These are phyloP conservation scores for Pythium phragmitis DNA, from an alignment of 352 stramenopile species.

Conservation along the genomic window DNA sequence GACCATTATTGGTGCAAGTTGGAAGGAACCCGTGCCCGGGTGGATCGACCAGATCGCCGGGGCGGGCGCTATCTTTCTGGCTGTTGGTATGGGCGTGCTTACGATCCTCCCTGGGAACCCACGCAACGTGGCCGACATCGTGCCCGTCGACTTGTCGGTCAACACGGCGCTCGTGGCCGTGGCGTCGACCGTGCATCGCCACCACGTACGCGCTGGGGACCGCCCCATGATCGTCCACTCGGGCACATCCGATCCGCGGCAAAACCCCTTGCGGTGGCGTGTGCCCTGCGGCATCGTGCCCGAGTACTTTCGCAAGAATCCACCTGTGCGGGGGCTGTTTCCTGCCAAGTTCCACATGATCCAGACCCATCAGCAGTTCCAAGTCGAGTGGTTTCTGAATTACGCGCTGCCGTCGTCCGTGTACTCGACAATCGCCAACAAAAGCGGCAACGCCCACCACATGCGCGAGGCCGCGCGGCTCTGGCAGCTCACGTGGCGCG, in stretches of 20 bases:
- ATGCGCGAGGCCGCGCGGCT: constrained; percentile 67
- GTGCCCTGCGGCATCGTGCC: constrained; percentile 57
- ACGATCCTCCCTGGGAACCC: constrained; percentile 81
- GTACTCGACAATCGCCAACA: constrained; percentile 76
- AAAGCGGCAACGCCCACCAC: constrained; percentile 54
- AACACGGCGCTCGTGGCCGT: constrained; percentile 72
- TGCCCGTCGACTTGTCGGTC: constrained; percentile 78
- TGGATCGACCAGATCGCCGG: constrained; percentile 84
- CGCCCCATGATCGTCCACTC: constrained; percentile 66
- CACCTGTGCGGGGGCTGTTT: constrained; percentile 47
- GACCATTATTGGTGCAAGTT: constrained; percentile 85
- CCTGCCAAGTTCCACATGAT: constrained; percentile 78
- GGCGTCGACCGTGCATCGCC: constrained; percentile 31
- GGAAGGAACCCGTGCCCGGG: constrained; percentile 82
- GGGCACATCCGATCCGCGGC: constrained; percentile 69
- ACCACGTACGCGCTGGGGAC: background rate
- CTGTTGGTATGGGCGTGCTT: constrained; percentile 70
- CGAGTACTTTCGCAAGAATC: constrained; percentile 76
- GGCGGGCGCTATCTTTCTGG: constrained; percentile 77
- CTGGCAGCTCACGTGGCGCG: constrained; percentile 75
- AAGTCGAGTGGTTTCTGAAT: constrained; percentile 79
- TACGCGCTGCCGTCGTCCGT: constrained; percentile 81
- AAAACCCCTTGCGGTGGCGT: constrained; percentile 82
- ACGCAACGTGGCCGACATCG: constrained; percentile 78
- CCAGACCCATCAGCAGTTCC: constrained; percentile 73